A percentile compares a stretch with the other conserved stretches of the same genome.
Evolutionary conservation across 768 basidiomycete genomes (phyloP).

Genomic region (Solioccasus polychromus): DNA sequence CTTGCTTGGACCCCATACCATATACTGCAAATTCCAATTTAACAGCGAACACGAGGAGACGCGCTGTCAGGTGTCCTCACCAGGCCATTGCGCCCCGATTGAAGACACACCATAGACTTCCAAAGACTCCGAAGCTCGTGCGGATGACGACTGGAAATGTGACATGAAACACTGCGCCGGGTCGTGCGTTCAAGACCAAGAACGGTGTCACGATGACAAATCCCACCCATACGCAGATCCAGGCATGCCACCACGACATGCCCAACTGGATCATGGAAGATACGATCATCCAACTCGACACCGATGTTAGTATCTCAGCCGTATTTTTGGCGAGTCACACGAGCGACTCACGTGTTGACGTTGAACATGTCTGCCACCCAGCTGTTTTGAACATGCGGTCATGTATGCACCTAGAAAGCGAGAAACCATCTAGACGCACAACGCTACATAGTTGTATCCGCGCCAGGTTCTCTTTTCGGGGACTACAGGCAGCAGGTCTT

Average conservation of each 20-base stretch:
- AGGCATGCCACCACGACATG: constrained; percentile 82
- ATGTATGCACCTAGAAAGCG: not conserved
- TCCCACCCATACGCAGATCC: constrained; percentile 74
- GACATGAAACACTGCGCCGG: constrained; percentile 73
- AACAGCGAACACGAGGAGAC: constrained; percentile 14
- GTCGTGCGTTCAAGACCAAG: constrained; percentile 73
- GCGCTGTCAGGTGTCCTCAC: constrained; percentile 38
- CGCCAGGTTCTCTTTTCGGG: constrained; percentile 65
- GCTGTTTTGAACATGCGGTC: constrained; percentile 33
- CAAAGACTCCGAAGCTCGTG: constrained; percentile 77
- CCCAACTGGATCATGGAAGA: constrained; percentile 72
- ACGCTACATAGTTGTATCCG: constrained; percentile 61
- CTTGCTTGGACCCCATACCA: constrained; percentile 82
- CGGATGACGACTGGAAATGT: constrained; percentile 75
- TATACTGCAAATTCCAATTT: constrained; percentile 40
- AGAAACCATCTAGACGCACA: constrained; percentile 37
- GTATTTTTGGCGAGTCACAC: not conserved
- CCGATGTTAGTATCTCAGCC: not conserved
- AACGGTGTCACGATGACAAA: constrained; percentile 63
- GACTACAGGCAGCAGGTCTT: constrained; percentile 69
- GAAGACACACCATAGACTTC: constrained; percentile 76
- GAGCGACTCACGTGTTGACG: constrained; percentile 59
- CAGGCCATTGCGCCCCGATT: constrained; percentile 73
- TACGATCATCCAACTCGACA: constrained; percentile 67
- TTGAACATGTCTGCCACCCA: constrained; percentile 84